Percentiles rank a stretch among this genome's conserved stretches.
Evolutionary conservation across 805 yeast species (phyloP).

Genomic region (Wickerhamomyces alni): DNA sequence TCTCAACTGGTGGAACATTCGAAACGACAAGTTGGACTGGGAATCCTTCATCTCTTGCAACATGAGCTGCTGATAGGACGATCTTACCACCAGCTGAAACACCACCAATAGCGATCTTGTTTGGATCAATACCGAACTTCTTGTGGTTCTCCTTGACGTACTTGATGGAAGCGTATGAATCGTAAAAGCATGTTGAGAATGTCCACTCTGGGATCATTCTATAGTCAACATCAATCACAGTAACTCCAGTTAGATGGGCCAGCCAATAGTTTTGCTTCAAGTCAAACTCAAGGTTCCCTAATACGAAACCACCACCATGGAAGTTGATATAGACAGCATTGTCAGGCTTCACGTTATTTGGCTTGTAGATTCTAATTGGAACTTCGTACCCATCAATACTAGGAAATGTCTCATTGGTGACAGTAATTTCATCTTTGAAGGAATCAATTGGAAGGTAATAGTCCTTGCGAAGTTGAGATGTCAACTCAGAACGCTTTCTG

Average conservation of each 20-base stretch:
- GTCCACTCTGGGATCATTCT: constrained; percentile 4
- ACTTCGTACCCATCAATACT: constrained; percentile 2
- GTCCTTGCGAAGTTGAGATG: too few species aligned
- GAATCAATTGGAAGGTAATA: not conserved
- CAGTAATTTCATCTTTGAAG: not conserved
- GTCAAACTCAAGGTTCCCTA: constrained; percentile 2
- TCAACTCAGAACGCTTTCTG: not conserved
- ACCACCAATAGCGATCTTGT: constrained; percentile 1
- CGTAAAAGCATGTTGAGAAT: constrained; percentile 4
- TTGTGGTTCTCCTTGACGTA: not conserved
- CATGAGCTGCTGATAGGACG: not conserved
- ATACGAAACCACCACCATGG: constrained; percentile 7
- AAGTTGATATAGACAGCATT: constrained; percentile 2
- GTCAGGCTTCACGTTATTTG: not conserved
- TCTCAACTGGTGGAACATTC: constrained; percentile 2
- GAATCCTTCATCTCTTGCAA: not conserved
- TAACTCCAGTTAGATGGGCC: constrained; percentile 16
- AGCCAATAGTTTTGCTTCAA: constrained; percentile 4
- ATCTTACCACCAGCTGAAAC: constrained; percentile 3
- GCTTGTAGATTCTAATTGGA: constrained; percentile 2
- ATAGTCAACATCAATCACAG: constrained; percentile 10
- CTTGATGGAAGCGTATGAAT: constrained; percentile 3
- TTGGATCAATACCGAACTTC: not conserved
- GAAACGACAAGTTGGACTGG: not conserved
- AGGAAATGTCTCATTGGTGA: not conserved